Percentiles rank a stretch among this genome's conserved stretches.
Conservation (phyloP, 1,139 yeast genomes). For the Yarrowia galli region DNA sequence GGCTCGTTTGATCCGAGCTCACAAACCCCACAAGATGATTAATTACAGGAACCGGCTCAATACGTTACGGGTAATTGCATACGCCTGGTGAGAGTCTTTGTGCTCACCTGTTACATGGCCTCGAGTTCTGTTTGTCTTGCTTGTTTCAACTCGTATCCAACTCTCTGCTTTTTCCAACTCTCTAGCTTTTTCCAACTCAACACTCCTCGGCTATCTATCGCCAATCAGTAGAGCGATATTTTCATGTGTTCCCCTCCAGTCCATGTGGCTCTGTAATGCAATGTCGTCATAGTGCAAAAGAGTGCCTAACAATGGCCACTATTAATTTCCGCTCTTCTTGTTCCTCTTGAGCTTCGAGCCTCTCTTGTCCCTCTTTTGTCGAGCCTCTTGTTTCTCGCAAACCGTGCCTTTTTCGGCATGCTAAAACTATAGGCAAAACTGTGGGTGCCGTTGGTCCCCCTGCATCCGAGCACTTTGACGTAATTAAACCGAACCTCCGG, state of each 20-base stretch:
- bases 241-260: background rate
- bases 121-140: background rate
- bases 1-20: no score
- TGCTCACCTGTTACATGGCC: no score
- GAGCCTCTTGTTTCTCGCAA: background rate
- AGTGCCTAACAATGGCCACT: slow-evolving; percentile 1
- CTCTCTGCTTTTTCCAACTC: background rate
- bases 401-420: slow-evolving; percentile 2
- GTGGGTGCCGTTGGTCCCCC: slow-evolving; percentile 14
- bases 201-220: slow-evolving; percentile 20
- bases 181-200: background rate
- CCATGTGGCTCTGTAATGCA: background rate
- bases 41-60: background rate
- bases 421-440: background rate
- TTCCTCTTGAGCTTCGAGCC: no score
- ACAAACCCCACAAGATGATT: no score
- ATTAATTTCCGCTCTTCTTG: background rate
- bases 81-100: no score
- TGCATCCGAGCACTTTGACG: slow-evolving; percentile 8
- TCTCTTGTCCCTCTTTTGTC: no score
- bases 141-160: background rate
- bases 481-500: slow-evolving; percentile 21
- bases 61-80: background rate
- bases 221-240: background rate
- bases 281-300: background rate